Percentiles rank a stretch among this genome's conserved stretches.
These are phyloP conservation scores for Aspergillus amoenus DNA, from an alignment of 2,329 filamentous ascomycete genomes.

Conservation along the genomic window DNA sequence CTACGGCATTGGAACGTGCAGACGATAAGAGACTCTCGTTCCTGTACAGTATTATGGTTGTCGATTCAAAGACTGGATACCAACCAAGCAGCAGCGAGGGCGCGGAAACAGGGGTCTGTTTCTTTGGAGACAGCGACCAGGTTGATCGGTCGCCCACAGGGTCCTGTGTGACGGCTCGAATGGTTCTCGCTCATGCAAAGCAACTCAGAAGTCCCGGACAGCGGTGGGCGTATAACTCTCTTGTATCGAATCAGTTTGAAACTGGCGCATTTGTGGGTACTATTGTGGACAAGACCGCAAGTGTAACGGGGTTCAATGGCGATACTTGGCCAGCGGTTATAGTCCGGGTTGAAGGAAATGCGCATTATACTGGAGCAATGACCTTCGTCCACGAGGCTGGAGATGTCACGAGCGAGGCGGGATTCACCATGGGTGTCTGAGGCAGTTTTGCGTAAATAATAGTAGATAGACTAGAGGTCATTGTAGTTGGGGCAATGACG, in stretches of 20 bases:
- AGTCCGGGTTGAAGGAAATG: slow-evolving; percentile 33
- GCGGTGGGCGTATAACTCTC: slow-evolving; percentile 37
- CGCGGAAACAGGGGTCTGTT: slow-evolving; percentile 46
- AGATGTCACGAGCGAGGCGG: slow-evolving; percentile 19
- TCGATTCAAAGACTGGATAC: slow-evolving; percentile 25
- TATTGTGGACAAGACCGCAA: slow-evolving; percentile 18
- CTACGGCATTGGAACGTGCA: slow-evolving; percentile 27
- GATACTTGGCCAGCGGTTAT: slow-evolving; percentile 16
- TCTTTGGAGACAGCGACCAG: slow-evolving; percentile 46
- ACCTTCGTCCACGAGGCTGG: slow-evolving; percentile 31
- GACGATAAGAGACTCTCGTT: slow-evolving; percentile 34
- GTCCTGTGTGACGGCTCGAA: slow-evolving; percentile 38
- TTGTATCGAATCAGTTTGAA: slow-evolving; percentile 33
- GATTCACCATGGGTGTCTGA: neutral
- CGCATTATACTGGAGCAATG: slow-evolving; percentile 32
- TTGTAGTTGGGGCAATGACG: neutral
- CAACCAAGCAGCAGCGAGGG: slow-evolving; percentile 19
- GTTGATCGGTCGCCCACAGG: slow-evolving; percentile 48
- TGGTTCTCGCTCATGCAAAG: slow-evolving; percentile 37
- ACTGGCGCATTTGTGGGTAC: slow-evolving; percentile 25
- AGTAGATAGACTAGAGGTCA: neutral
- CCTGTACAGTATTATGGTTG: slow-evolving; percentile 45
- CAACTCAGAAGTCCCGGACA: slow-evolving; percentile 21
- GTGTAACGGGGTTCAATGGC: neutral
- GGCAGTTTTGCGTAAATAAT: too few relatives aligned